Evolutionary conservation across 108 stramenopile species (phyloP).

Genomic region (Cyclostephanos invisitatus): DNA sequence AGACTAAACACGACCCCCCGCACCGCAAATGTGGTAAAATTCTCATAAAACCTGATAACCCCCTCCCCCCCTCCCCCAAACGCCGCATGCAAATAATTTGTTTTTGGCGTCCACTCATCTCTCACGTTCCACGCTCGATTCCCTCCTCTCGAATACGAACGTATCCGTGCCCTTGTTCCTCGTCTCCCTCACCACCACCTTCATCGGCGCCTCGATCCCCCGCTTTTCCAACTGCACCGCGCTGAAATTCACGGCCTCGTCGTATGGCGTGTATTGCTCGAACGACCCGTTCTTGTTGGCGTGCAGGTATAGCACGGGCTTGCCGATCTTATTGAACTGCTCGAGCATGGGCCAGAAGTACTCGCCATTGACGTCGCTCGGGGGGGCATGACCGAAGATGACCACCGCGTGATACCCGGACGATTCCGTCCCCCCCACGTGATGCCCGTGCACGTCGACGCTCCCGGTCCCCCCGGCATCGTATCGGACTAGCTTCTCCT

Average conservation of each 20-base stretch:
- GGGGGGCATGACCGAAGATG: slow-evolving; percentile 73
- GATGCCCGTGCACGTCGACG: neutral
- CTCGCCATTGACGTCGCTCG: slow-evolving; percentile 51
- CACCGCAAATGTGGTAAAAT: no score
- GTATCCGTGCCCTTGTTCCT: slow-evolving; percentile 1
- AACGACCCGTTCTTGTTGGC: slow-evolving; percentile 50
- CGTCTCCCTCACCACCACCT: slow-evolving; percentile 33
- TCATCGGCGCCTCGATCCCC: slow-evolving; percentile 45
- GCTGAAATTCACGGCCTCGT: slow-evolving; percentile 45
- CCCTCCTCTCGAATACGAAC: slow-evolving; percentile 44
- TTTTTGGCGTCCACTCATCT: neutral
- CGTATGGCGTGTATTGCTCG: slow-evolving; percentile 41
- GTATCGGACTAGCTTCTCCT: slow-evolving; percentile 42
- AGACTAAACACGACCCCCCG: no score
- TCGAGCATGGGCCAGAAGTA: slow-evolving; percentile 59
- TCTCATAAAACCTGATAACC: no score
- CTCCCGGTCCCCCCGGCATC: neutral
- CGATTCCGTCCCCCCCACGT: no score
- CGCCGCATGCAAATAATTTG: no score
- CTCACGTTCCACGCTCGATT: neutral
- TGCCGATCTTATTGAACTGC: slow-evolving; percentile 30
- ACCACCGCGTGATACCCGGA: slow-evolving; percentile 62
- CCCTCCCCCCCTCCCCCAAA: no score
- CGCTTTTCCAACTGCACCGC: slow-evolving; percentile 49
- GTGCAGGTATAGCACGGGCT: slow-evolving; percentile 74